Percentiles rank a stretch among this genome's conserved stretches.
Conservation (phyloP, 164 flowering plant species). For the Kingdonia uniflora region DNA sequence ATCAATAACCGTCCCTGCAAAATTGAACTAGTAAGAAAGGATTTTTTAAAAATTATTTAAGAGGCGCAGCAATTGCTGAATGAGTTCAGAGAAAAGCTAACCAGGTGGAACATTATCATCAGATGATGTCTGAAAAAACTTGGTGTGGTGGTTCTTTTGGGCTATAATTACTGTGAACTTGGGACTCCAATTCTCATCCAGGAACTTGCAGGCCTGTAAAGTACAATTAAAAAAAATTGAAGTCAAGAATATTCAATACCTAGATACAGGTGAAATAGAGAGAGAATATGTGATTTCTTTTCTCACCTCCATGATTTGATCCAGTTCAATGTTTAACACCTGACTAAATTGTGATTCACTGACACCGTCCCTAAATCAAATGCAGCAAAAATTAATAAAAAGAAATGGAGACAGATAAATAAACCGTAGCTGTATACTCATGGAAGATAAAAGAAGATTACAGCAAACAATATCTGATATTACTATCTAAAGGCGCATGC, state of each 20-base stretch:
- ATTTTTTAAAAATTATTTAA: neutral
- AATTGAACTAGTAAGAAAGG: neutral
- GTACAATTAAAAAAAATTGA: neutral
- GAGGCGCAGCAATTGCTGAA: neutral
- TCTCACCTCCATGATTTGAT: constrained; percentile 67
- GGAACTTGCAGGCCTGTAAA: constrained; percentile 69
- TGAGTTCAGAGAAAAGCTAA: constrained; percentile 10
- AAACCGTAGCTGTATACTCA: too few relatives aligned
- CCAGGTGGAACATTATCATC: constrained; percentile 94
- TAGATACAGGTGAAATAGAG: too few relatives aligned
- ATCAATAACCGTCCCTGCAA: constrained; percentile 77
- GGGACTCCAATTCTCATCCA: constrained; percentile 63
- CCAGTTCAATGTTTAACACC: constrained; percentile 71
- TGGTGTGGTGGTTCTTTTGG: constrained; percentile 86
- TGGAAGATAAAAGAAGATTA: too few relatives aligned
- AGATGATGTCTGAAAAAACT: constrained; percentile 52
- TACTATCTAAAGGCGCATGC: too few relatives aligned
- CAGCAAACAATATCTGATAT: too few relatives aligned
- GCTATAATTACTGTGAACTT: constrained; percentile 69
- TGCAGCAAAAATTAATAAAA: too few relatives aligned
- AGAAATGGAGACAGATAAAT: too few relatives aligned
- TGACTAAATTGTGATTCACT: constrained; percentile 88
- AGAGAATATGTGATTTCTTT: too few relatives aligned
- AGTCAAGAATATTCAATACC: too few relatives aligned
- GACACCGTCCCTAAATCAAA: constrained; percentile 82